phyloP scores from a whole-genome alignment of 169 alveolate genomes.

The Prorocentrum cordatum region DNA sequence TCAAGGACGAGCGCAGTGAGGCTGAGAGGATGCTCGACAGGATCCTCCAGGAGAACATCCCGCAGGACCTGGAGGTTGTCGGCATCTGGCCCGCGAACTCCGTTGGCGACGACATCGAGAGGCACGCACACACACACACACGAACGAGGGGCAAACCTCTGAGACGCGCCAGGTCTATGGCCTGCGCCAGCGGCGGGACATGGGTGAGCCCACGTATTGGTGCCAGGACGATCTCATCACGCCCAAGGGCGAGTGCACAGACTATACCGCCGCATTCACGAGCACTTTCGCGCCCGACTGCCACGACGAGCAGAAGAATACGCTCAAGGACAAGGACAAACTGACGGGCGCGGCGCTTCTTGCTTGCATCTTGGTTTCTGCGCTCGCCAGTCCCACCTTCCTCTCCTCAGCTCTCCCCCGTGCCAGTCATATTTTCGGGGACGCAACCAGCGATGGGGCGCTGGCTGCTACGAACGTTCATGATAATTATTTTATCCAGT shows the following conservation, averaged over 20 bases:
- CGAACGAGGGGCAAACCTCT: not conserved
- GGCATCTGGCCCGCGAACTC: slow-evolving; percentile 36
- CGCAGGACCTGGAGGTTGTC: slow-evolving; percentile 19
- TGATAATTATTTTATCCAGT: too few species aligned
- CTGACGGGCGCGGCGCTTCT: too few species aligned
- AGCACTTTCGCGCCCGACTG: slow-evolving; percentile 32
- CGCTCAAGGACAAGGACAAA: slow-evolving; percentile 50
- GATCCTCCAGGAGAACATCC: slow-evolving; percentile 28
- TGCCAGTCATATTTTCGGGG: too few species aligned
- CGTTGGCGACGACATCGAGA: slow-evolving; percentile 46
- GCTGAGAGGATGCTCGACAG: slow-evolving; percentile 38
- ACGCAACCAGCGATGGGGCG: too few species aligned
- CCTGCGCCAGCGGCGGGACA: slow-evolving; percentile 60
- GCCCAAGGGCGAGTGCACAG: slow-evolving; percentile 22
- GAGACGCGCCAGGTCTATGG: slow-evolving; percentile 44
- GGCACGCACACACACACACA: too few species aligned
- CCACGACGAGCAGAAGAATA: slow-evolving; percentile 47
- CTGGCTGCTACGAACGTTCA: too few species aligned
- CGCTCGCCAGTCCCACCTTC: too few species aligned
- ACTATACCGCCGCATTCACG: slow-evolving; percentile 39
- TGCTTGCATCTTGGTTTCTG: too few species aligned
- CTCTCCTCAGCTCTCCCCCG: too few species aligned
- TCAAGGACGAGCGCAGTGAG: slow-evolving; percentile 42
- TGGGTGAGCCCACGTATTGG: slow-evolving; percentile 61
- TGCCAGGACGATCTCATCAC: slow-evolving; percentile 55